Base-by-base conservation (phyloP, 192 early-diverging fungal genomes). In the Powellomyces hirtus region DNA sequence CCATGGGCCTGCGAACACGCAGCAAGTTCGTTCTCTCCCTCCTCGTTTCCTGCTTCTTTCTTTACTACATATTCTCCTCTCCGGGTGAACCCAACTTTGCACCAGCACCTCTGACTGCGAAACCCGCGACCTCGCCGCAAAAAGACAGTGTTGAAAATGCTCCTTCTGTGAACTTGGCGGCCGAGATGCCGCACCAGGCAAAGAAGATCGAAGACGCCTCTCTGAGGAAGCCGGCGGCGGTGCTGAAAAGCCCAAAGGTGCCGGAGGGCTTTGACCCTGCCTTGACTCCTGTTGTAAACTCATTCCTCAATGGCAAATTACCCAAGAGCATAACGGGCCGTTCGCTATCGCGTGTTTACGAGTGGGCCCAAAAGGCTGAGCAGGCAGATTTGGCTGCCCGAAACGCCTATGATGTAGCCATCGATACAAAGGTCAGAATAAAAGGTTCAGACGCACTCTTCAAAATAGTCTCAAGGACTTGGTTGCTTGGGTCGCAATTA, bases 351-450 rank as follows among this genome's bases (percentile, higher is more conserved):
- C 56, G 57, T 13, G 57, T 69, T n/a, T 69, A 69, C 42, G 67
- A 69, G 27, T 69, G 37, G 67, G 67, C 67, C 26, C 10, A 49
- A 22, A 59, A 69, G 29, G 67, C 67, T 1, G 57, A 69, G 20
- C 20, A 35, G 40, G 67, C 67, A 7, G 67, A 69, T 35, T 29
- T 49, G 3, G 56, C 40, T 13, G 67, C 67, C 34, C 55, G 67
- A 16, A 20, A 30, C 18, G 67, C 67, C 0, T 69, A 69, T 38
- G 67, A 50, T 30, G 57, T 16, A 4, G 67, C 67, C 7, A 60
- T 69, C 40, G 67, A 69, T 60, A 40, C 67, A 60, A 69, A 68
- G 64, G 62, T 64, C 22, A 16, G 5, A 6, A 16, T 14, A 20
- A 3, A 18, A 14, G 18, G 13, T 55, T 55, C 42, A n/a, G 44